Evolutionary conservation across 306 rosid genomes (phyloP), one percentile per base, ranked within the genome.

Genomic region (Dalbergia oliveri): DNA sequence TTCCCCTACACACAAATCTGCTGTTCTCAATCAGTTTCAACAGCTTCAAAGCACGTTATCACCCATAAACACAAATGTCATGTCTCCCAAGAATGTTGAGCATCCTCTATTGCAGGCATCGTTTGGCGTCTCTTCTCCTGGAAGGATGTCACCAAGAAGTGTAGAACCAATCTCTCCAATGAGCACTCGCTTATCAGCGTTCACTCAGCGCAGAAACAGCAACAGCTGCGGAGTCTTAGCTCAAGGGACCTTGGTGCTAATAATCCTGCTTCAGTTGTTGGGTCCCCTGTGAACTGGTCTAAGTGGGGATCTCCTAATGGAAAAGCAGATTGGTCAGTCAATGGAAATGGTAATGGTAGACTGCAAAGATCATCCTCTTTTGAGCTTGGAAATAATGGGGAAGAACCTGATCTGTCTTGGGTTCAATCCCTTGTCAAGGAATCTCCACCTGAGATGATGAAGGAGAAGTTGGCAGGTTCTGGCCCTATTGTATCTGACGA

Each of bases 391-490:
- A 90, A 81, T 84, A 91, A 89, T 44, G 94, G 91, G 72, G 96
- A 87, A 79, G 98, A 90, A 84, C 98, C 97, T 34, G 97, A 94
- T 75, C 81, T 94, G 72, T 89, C 97, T 11, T 94, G 97, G 97
- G 95, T 94, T 68, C 98, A 92, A 66, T 82, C 98, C 50, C 89
- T 94, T 9, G 97, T 94, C 34, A 94, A 91, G 87, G 98, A 94
- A 66, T 89, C 98, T 23, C 95, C 98, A 35, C 84, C 94, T 23
- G 97, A 94, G 83, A 82, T 88, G 86, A 69, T 74, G 61, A 92
- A 84, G 79, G 95, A 92, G 64, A 91, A 88, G 82, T 68, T 83
- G 66, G 86, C 85, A 0, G 85, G 82, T 71, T 53, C 84, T 39
- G 87, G 94, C 21, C 80, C 86, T 57, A 64, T 86, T 4, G 82